A percentile compares a stretch with the other conserved stretches of the same genome.
Evolutionary conservation across 164 flowering plant species (phyloP).

Genomic region (Hamamelis virginiana): DNA sequence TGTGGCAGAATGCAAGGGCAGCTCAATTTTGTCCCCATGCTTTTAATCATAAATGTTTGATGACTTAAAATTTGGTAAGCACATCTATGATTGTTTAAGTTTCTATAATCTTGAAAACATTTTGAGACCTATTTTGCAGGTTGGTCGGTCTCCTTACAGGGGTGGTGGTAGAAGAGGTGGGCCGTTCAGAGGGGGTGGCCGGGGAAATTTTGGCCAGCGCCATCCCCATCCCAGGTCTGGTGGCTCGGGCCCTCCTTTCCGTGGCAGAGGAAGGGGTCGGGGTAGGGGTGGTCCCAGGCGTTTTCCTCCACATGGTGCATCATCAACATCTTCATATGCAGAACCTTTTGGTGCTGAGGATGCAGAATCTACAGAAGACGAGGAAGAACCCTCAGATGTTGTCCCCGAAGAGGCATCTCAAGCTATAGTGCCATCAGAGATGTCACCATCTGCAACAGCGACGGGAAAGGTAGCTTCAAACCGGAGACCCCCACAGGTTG

Average conservation of each 20-base stretch:
- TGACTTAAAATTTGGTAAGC: not conserved
- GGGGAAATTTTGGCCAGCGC: conserved; percentile 7
- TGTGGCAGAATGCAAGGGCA: no score
- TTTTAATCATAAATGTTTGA: no score
- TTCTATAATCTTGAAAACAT: conserved; percentile 12
- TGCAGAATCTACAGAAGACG: conserved; percentile 5
- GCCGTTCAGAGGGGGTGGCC: conserved; percentile 24
- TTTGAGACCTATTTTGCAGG: conserved; percentile 14
- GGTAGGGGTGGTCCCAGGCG: conserved; percentile 10
- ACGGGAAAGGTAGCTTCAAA: conserved; percentile 11
- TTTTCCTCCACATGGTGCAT: conserved; percentile 12
- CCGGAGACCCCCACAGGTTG: conserved; percentile 28
- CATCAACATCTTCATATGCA: conserved; percentile 13
- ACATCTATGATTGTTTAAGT: not conserved
- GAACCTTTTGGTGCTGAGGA: conserved; percentile 9
- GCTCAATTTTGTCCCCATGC: not conserved
- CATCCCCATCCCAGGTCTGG: conserved; percentile 6
- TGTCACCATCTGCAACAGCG: not conserved
- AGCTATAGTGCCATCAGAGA: conserved; percentile 7
- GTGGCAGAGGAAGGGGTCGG: conserved; percentile 18
- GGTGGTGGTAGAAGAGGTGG: conserved; percentile 26
- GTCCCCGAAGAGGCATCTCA: conserved; percentile 4
- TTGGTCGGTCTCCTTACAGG: conserved; percentile 12
- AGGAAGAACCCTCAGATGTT: not conserved
- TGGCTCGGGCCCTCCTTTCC: conserved; percentile 1